Percentiles rank a stretch among this genome's conserved stretches.
Conservation (phyloP, 164 flowering plant species). For the Aristolochia contorta region DNA sequence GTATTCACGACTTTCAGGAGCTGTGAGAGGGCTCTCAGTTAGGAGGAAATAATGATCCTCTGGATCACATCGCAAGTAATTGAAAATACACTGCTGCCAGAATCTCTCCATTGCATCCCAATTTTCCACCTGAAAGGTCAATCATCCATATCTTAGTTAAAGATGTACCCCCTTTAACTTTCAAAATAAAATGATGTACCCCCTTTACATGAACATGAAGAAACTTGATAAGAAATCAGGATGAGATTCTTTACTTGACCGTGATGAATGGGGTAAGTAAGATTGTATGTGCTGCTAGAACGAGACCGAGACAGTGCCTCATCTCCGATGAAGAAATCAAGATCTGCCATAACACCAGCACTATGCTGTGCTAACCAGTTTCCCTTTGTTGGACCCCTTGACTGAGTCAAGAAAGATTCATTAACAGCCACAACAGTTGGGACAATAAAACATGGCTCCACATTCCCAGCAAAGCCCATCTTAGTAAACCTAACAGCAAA, state of each 20-base stretch:
- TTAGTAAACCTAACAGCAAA: conserved; percentile 65
- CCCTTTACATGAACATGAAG: background rate
- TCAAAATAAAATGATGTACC: background rate
- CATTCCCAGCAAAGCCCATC: conserved; percentile 43
- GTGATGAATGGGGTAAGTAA: conserved; percentile 71
- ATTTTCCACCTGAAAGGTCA: conserved; percentile 47
- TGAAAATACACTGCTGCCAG: conserved; percentile 98
- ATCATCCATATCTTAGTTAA: background rate
- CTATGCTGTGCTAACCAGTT: conserved; percentile 83
- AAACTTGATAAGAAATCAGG: too few species aligned
- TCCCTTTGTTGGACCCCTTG: conserved; percentile 47
- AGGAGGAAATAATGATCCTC: conserved; percentile 95
- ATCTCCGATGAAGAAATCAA: conserved; percentile 89
- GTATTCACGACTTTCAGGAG: conserved; percentile 94
- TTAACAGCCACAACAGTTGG: conserved; percentile 78
- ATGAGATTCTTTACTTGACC: conserved; percentile 37
- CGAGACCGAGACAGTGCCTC: conserved; percentile 69
- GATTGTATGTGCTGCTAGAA: conserved; percentile 68
- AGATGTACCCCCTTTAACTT: background rate
- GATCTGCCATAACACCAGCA: conserved; percentile 99
- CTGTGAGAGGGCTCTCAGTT: conserved; percentile 92
- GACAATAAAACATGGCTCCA: conserved; percentile 16
- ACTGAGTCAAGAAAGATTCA: conserved; percentile 74
- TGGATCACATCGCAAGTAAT: conserved; percentile 93
- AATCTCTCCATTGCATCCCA: conserved; percentile 99